Percentiles rank a stretch among this genome's conserved stretches.
Evolutionary conservation across 2,329 filamentous ascomycete genomes (phyloP).

Genomic region (Ophiognomonia clavigignenti-juglandacearum): DNA sequence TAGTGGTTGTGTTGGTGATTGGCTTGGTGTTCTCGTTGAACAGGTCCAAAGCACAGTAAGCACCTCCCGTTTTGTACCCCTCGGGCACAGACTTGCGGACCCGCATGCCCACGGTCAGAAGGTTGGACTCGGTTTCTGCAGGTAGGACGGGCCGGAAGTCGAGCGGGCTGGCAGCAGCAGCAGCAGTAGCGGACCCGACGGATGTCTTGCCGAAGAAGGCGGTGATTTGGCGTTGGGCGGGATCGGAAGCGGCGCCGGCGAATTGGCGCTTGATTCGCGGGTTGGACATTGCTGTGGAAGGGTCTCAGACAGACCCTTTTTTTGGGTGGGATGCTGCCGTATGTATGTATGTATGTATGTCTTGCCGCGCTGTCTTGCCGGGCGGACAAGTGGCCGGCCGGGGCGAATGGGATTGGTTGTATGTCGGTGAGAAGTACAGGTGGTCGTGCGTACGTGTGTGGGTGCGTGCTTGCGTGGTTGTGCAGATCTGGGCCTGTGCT

Average conservation of each 20-base stretch:
- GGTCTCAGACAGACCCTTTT: too few species aligned
- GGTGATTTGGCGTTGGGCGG: constrained; percentile 58
- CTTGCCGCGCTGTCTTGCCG: too few species aligned
- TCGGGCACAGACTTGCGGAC: constrained; percentile 89
- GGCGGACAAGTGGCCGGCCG: too few species aligned
- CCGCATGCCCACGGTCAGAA: constrained; percentile 92
- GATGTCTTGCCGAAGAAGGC: constrained; percentile 46
- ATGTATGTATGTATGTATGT: neutral
- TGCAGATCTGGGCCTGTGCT: neutral
- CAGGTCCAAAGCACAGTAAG: constrained; percentile 46
- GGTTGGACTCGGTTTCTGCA: constrained; percentile 66
- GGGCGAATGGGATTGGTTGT: too few species aligned
- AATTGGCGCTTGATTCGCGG: constrained; percentile 58
- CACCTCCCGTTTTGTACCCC: constrained; percentile 76
- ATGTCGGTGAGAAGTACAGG: neutral
- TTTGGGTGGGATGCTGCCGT: too few species aligned
- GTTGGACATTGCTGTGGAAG: constrained; percentile 38
- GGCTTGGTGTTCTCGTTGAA: constrained; percentile 27
- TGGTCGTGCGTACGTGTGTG: too few species aligned
- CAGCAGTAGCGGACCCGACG: constrained; percentile 20
- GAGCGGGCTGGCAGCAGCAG: constrained; percentile 30
- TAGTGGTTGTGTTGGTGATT: constrained; percentile 14
- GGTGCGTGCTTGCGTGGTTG: neutral
- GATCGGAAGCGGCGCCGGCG: constrained; percentile 53
- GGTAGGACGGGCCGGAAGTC: constrained; percentile 43